Evolutionary conservation across 768 basidiomycete genomes (phyloP), one percentile per base, ranked within the genome.

Genomic region (Daedalea quercina): DNA sequence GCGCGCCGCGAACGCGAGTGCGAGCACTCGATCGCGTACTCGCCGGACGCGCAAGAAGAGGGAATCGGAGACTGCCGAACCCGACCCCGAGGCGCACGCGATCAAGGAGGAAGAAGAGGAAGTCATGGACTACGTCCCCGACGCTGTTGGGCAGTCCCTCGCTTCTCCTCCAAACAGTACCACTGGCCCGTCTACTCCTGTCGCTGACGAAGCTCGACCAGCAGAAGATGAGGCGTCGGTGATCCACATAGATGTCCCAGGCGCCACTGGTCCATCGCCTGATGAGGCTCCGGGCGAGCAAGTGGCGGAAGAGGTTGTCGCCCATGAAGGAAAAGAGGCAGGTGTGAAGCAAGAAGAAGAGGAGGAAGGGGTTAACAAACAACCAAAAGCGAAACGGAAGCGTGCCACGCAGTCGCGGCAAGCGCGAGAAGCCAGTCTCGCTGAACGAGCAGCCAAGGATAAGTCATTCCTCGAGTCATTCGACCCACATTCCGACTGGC

Each of bases 401-500:
- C 77, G 80, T 42, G 57, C 61, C n/a, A 47, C 55, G 3, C 70
- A 69, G 54, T 69, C 70, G 9, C 73, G 71, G n/a, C 69, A 70
- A 55, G 73, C 65, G 25, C 67, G 69, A 47, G 73, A 74, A 53
- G 79, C 82, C 12, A 73, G 71, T 54, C 71, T 79, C 8, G 80
- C 80, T 3, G 69, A 70, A 37, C 73, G 73, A 22, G 70, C 70
- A 2, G 69, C 69, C 19, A 70, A 70, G 23, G 72, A 81, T 40
- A 67, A 70, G 15, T 66, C 66, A 0, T 96, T 93, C 64, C 71
- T 92, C 24, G 72, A 84, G 42, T 70, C 71, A 0, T 95, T 94
- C 62, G 80, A 87, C 50, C 87, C 89, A 0, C 73, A 75, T 40
- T 71, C 72, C 8, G 82, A 85, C 54, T 96, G 93, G 93, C 69